Base-by-base conservation (phyloP, 2,329 filamentous ascomycete species). In the Magnaporthales sp. region DNA sequence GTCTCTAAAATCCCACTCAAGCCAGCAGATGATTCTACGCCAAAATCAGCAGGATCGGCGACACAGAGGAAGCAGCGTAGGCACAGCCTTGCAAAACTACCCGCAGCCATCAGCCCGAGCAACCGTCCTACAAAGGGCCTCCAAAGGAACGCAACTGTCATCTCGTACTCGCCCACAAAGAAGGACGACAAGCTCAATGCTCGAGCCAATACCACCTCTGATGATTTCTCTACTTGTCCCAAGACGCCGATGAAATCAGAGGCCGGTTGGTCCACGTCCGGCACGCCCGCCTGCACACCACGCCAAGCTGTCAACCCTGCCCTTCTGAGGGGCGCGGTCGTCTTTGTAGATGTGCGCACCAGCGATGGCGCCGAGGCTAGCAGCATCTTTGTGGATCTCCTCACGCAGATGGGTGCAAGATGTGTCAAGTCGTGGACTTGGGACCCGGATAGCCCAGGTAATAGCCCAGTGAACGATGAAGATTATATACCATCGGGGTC, bases 311-410 rank as follows among this genome's bases (percentile, higher is more conserved):
- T 87, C 10, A 79, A 86, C 70, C 76, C 81, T 3, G 73, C 75
- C 0, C 75, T 91, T 3, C 81, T 94, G 3, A 83, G 84, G 24
- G 92, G 92, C 1, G 90, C 88, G 19, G 86, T 92, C 3, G 90
- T 95, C 4, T 92, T 89, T 73, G 91, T 95, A 1, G 92, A 97
- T 75, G 91, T 96, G 2, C 87, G 92, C 74, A 93, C 91, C 0
- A 90, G 86, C 9, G 91, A 95, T 72, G 92, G 92, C 6, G 89
- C 88, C 27, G 91, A 95, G 76, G 91, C 91, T 8, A 92, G 90
- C 72, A 84, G 84, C n/a, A 86, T 95, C 67, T 96, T 96, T 74
- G 84, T 91, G 19, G 90, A 72, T 71, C 82, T 96, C 7, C 83
- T 96, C 26, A 86, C 83, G 9, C 87, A 92, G 72, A 93, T 96